Conservation (phyloP, 805 yeast species). For the Sugiyamaella floridensis region DNA sequence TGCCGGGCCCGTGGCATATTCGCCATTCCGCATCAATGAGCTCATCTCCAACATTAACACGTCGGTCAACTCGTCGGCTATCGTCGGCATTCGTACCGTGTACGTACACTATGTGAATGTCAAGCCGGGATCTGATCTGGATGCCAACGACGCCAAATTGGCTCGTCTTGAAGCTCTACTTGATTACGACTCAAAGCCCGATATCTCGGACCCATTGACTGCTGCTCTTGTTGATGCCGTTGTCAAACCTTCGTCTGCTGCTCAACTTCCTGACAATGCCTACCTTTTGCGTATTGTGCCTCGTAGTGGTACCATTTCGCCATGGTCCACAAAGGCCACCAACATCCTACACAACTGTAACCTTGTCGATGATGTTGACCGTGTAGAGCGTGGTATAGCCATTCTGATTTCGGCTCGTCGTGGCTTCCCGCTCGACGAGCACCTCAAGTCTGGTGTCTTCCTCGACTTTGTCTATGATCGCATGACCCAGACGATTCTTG, state of each 20-base stretch:
- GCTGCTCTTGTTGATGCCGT: slow-evolving; percentile 36
- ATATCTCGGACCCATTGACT: slow-evolving; percentile 42
- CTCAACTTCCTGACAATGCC: slow-evolving; percentile 30
- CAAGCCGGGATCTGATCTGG: slow-evolving; percentile 30
- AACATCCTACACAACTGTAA: slow-evolving; percentile 90
- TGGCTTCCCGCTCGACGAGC: slow-evolving; percentile 59
- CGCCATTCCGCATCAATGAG: slow-evolving; percentile 74
- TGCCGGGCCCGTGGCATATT: slow-evolving; percentile 87
- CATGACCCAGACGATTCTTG: slow-evolving; percentile 68
- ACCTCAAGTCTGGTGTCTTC: slow-evolving; percentile 46
- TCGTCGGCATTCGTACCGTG: slow-evolving; percentile 63
- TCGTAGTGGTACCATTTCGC: slow-evolving; percentile 92
- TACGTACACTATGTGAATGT: slow-evolving; percentile 76
- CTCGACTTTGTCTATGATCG: slow-evolving; percentile 78
- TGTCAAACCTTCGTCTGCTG: slow-evolving; percentile 27
- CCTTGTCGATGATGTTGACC: slow-evolving; percentile 56
- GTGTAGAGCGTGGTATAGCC: slow-evolving; percentile 88
- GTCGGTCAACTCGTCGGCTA: slow-evolving; percentile 58
- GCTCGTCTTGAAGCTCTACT: slow-evolving; percentile 52
- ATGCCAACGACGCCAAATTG: slow-evolving; percentile 24
- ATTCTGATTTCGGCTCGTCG: slow-evolving; percentile 63
- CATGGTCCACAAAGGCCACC: slow-evolving; percentile 99
- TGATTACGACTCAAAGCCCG: slow-evolving; percentile 66
- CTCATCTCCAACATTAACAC: slow-evolving; percentile 67
- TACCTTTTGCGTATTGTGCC: slow-evolving; percentile 75